These are phyloP conservation scores for Suillus cothurnatus DNA, from an alignment of 768 basidiomycete species.

Conservation along the genomic window DNA sequence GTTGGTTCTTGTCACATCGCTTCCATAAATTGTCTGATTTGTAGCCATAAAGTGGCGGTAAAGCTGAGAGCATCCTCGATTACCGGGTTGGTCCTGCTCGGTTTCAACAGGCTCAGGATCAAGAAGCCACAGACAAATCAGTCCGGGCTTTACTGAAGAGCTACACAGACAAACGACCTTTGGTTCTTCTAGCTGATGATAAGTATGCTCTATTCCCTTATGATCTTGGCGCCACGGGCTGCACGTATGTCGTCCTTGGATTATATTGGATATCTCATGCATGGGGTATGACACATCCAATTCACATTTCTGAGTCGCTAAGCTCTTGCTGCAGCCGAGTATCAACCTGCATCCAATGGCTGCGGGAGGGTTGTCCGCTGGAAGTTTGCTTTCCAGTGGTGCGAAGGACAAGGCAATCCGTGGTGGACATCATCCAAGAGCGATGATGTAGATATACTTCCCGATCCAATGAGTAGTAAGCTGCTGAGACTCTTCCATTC, in stretches of 20 bases:
- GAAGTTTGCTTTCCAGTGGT: slow-evolving; percentile 88
- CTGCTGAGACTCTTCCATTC: too few species aligned
- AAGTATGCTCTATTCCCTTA: slow-evolving; percentile 75
- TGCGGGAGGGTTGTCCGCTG: slow-evolving; percentile 65
- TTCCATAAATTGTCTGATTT: slow-evolving; percentile 5
- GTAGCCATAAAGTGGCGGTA: slow-evolving; percentile 56
- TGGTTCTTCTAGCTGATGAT: slow-evolving; percentile 75
- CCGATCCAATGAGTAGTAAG: neutral
- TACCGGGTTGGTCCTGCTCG: slow-evolving; percentile 40
- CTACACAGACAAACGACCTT: slow-evolving; percentile 52
- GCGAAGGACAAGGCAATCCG: slow-evolving; percentile 62
- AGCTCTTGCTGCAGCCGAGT: slow-evolving; percentile 50
- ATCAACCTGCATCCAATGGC: slow-evolving; percentile 50
- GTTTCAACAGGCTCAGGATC: slow-evolving; percentile 58
- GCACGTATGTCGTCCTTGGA: slow-evolving; percentile 53
- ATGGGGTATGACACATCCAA: slow-evolving; percentile 39
- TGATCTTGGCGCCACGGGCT: slow-evolving; percentile 51
- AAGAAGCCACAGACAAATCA: slow-evolving; percentile 67
- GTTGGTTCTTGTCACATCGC: slow-evolving; percentile 40
- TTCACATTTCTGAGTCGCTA: slow-evolving; percentile 15
- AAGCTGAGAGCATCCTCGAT: slow-evolving; percentile 56
- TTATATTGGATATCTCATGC: slow-evolving; percentile 71
- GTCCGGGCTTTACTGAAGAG: slow-evolving; percentile 69
- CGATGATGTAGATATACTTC: neutral
- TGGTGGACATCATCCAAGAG: slow-evolving; percentile 44